Percentiles rank a stretch among this genome's conserved stretches.
phyloP scores from a whole-genome alignment of 2,329 filamentous ascomycete species.

The Cladorrhinum sp. region DNA sequence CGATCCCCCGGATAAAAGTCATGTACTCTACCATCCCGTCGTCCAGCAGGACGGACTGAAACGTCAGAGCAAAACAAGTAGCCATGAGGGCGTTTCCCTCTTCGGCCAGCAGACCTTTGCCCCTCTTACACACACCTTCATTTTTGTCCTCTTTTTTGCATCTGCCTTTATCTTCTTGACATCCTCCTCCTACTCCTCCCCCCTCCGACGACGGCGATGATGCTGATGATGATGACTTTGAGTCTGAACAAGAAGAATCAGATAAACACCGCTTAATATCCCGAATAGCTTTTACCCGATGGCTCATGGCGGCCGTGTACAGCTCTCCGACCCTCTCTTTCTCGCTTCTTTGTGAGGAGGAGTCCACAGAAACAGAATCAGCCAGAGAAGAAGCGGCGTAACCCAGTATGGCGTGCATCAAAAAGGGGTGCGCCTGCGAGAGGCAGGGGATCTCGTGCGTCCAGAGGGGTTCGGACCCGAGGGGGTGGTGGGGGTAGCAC shows the following conservation, averaged over 20 bases:
- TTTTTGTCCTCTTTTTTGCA: not conserved
- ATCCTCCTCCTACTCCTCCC: no score
- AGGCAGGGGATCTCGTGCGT: slow-evolving; percentile 64
- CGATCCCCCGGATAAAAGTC: slow-evolving; percentile 57
- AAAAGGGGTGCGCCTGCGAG: slow-evolving; percentile 52
- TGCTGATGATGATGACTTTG: slow-evolving; percentile 62
- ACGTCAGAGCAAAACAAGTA: slow-evolving; percentile 57
- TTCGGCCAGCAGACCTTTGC: slow-evolving; percentile 39
- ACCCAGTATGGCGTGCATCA: slow-evolving; percentile 69
- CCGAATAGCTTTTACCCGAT: no score
- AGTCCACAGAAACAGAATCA: slow-evolving; percentile 26
- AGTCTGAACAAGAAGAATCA: slow-evolving; percentile 63
- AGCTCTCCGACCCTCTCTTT: no score
- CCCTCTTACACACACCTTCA: slow-evolving; percentile 21
- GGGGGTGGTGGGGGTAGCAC: slow-evolving; percentile 62
- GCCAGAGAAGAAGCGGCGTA: slow-evolving; percentile 65
- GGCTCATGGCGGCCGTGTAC: no score
- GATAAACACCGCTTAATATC: slow-evolving; percentile 49
- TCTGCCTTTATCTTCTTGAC: slow-evolving; percentile 13
- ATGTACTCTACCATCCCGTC: slow-evolving; percentile 61
- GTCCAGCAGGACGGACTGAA: slow-evolving; percentile 55
- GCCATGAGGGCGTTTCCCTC: slow-evolving; percentile 59
- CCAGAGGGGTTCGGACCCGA: slow-evolving; percentile 66
- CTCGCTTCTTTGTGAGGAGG: no score
- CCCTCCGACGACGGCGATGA: slow-evolving; percentile 50